Conservation (phyloP, 176 grass and related monocot genomes). For the Juncus effusus region DNA sequence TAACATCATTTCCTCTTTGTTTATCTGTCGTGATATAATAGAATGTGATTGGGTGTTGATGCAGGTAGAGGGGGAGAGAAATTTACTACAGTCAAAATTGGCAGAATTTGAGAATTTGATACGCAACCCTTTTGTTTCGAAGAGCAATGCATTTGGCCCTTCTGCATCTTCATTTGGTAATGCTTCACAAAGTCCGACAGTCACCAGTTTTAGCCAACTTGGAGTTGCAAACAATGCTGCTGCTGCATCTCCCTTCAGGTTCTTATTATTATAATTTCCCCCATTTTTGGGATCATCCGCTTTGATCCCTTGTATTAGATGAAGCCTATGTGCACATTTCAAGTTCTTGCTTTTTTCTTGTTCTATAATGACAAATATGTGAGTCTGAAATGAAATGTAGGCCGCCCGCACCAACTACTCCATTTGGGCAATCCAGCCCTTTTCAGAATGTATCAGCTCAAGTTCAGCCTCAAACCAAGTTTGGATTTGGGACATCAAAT, state of each 20-base stretch:
- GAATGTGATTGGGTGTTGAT: constrained; percentile 14
- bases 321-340: background rate
- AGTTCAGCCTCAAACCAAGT: constrained; percentile 49
- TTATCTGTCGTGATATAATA: background rate
- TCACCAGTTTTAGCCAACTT: constrained; percentile 86
- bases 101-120: constrained; percentile 80
- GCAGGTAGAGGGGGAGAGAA: constrained; percentile 83
- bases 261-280: background rate
- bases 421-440: constrained; percentile 25
- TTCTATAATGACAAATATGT: too few relatives aligned
- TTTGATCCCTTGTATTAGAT: background rate
- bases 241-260: constrained; percentile 42
- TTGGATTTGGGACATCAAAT: constrained; percentile 36
- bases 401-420: constrained; percentile 21
- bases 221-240: constrained; percentile 32
- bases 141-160: constrained; percentile 32
- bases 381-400: constrained; percentile 21
- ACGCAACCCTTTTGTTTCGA: constrained; percentile 34
- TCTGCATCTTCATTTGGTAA: constrained; percentile 24
- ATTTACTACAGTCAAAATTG: constrained; percentile 69
- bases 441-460: constrained; percentile 33
- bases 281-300: background rate
- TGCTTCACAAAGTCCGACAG: constrained; percentile 32
- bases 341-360: too few relatives aligned
- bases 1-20: background rate